phyloP scores from a whole-genome alignment of 2,329 filamentous ascomycete genomes.

The Pseudogymnoascus sp. region DNA sequence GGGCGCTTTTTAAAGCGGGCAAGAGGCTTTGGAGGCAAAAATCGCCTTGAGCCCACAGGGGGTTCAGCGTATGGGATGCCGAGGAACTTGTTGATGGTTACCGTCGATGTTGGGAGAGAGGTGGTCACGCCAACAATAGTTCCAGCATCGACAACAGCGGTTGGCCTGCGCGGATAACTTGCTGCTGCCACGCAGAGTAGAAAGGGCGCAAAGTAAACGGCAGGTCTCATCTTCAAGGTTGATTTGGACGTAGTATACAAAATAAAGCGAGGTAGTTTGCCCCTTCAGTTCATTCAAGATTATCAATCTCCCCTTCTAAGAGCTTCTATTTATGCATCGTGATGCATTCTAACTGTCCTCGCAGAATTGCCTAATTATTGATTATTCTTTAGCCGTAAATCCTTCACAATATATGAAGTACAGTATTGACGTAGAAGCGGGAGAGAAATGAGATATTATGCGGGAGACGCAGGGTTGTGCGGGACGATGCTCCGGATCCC shows the following conservation, averaged over 20 bases:
- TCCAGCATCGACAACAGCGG: background rate
- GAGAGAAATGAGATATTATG: background rate
- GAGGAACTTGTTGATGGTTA: constrained; percentile 10
- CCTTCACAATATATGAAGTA: background rate
- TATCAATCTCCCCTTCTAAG: background rate
- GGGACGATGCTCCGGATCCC: background rate
- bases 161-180: background rate
- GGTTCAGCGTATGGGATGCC: constrained; percentile 9
- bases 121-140: background rate
- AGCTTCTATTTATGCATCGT: background rate
- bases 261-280: background rate
- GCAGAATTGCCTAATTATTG: background rate
- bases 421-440: background rate
- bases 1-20: background rate
- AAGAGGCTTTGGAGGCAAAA: constrained; percentile 9
- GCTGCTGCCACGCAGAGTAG: background rate
- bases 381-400: background rate
- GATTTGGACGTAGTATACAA: background rate
- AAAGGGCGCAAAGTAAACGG: background rate
- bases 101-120: constrained; percentile 6
- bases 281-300: background rate
- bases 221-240: background rate
- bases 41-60: constrained; percentile 1
- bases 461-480: background rate
- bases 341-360: background rate